Conservation (phyloP, 495 filamentous ascomycete species). For the Penicillium egyptiacum region DNA sequence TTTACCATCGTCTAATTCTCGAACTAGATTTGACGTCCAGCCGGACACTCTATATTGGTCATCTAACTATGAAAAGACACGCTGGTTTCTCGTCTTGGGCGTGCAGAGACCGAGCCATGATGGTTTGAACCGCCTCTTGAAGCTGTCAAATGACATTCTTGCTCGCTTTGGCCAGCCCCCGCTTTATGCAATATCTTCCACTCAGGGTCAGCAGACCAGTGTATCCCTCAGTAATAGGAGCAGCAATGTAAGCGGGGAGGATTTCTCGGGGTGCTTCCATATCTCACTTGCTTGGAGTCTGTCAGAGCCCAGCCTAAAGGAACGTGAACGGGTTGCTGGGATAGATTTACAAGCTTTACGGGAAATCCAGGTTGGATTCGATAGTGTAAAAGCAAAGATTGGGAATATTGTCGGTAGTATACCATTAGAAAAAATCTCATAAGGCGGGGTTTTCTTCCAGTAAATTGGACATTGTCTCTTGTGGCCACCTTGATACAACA, state of each 20-base stretch:
- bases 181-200: slow-evolving; percentile 55
- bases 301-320: slow-evolving; percentile 26
- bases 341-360: slow-evolving; percentile 29
- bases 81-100: slow-evolving; percentile 84
- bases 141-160: slow-evolving; percentile 62
- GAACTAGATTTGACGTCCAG: slow-evolving; percentile 51
- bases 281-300: slow-evolving; percentile 79
- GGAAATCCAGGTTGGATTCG: slow-evolving; percentile 32
- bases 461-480: background rate
- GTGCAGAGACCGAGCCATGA: slow-evolving; percentile 49
- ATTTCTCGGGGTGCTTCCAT: slow-evolving; percentile 65
- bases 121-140: slow-evolving; percentile 62
- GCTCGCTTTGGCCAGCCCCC: slow-evolving; percentile 62
- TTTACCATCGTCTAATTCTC: slow-evolving; percentile 2
- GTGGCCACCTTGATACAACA: background rate
- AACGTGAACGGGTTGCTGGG: slow-evolving; percentile 32
- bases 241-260: slow-evolving; percentile 15
- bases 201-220: slow-evolving; percentile 1
- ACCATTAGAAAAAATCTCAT: slow-evolving; percentile 32
- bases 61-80: slow-evolving; percentile 67
- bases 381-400: slow-evolving; percentile 68
- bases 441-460: background rate
- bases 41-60: slow-evolving; percentile 61
- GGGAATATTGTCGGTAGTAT: slow-evolving; percentile 69
- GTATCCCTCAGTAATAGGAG: slow-evolving; percentile 8